phyloP scores from a whole-genome alignment of 164 flowering plant genomes.

The Taxillus chinensis region DNA sequence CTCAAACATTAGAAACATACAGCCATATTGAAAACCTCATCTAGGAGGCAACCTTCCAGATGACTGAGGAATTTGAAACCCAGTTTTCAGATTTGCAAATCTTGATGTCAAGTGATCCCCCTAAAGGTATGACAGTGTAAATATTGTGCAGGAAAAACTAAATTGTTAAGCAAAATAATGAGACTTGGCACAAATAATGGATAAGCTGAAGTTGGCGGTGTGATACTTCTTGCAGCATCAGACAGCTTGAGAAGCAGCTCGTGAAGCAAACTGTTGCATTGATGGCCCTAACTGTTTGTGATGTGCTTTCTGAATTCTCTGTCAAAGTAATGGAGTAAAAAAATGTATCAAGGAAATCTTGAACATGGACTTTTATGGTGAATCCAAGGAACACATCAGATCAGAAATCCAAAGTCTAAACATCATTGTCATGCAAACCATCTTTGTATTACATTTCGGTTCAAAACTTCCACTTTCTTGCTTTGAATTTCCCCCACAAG shows the following conservation, averaged over 20 bases:
- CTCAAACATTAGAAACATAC: too few relatives aligned
- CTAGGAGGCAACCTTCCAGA: too few relatives aligned
- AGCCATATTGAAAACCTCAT: too few relatives aligned
- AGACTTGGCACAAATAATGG: too few relatives aligned
- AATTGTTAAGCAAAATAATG: too few relatives aligned
- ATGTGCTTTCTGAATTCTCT: slow-evolving; percentile 25
- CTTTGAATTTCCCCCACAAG: slow-evolving; percentile 19
- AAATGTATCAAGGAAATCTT: not conserved
- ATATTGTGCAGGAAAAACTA: too few relatives aligned
- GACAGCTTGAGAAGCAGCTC: slow-evolving; percentile 70
- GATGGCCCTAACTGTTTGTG: slow-evolving; percentile 42
- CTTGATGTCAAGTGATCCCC: too few relatives aligned
- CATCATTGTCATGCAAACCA: slow-evolving; percentile 13
- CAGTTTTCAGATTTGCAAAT: too few relatives aligned
- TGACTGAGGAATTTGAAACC: too few relatives aligned
- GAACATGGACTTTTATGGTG: too few relatives aligned
- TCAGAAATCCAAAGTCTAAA: slow-evolving; percentile 9
- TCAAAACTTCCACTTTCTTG: slow-evolving; percentile 8
- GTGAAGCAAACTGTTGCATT: slow-evolving; percentile 80
- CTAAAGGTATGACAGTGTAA: too few relatives aligned
- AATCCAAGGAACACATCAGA: slow-evolving; percentile 7
- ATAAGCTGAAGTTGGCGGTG: slow-evolving; percentile 78
- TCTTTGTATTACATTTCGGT: slow-evolving; percentile 9
- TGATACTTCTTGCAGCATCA: slow-evolving; percentile 58
- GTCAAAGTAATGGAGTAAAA: not conserved